Evolutionary conservation across 176 grass and related monocot genomes (phyloP).

Genomic region (Cenchrus purpureus): DNA sequence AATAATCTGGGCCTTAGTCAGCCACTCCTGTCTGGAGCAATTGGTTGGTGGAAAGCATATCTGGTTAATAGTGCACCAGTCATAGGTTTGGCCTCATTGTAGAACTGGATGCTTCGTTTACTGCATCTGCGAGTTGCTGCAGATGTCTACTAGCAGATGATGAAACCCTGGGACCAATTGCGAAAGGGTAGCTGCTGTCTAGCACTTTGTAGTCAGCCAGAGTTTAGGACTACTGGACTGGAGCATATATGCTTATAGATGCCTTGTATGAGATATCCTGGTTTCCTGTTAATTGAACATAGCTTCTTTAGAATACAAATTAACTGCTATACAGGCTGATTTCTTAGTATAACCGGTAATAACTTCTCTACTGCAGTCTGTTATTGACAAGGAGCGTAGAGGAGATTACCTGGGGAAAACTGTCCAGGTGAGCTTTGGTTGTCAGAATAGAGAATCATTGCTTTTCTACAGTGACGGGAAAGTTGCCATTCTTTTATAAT

Average conservation of each 20-base stretch:
- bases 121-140: conserved; percentile 13
- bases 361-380: conserved; percentile 59
- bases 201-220: not conserved
- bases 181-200: conserved; percentile 6
- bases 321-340: not conserved
- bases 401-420: conserved; percentile 99
- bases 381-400: conserved; percentile 92
- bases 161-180: conserved; percentile 1
- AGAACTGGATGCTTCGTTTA: conserved; percentile 9
- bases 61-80: conserved; percentile 27
- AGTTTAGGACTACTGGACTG: not conserved
- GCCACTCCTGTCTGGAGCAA: conserved; percentile 30
- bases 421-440: conserved; percentile 67
- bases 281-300: not conserved
- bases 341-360: conserved; percentile 1
- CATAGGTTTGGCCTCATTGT: conserved; percentile 10
- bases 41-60: conserved; percentile 9
- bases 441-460: conserved; percentile 3
- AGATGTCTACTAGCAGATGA: not conserved
- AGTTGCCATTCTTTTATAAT: not conserved
- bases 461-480: conserved; percentile 17
- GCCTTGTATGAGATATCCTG: not conserved
- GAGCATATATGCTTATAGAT: conserved; percentile 27
- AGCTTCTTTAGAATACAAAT: not conserved
- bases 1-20: conserved; percentile 30